phyloP scores from a whole-genome alignment of 164 flowering plant species.

The Dillenia suffruticosa region DNA sequence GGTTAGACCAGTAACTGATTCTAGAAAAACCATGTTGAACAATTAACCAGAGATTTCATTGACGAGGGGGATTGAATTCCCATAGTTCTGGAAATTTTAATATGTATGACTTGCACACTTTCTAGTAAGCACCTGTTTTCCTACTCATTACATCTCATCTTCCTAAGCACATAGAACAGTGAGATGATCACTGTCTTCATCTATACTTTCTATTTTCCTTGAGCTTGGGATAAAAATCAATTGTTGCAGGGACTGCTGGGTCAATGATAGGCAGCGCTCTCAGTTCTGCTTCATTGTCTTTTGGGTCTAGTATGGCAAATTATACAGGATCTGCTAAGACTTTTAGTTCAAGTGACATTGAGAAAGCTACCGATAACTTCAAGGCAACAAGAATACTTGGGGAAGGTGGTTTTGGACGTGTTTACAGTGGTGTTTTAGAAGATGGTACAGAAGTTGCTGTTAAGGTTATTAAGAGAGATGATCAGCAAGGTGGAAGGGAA shows the following conservation, averaged over 20 bases:
- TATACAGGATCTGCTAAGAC: constrained; percentile 81
- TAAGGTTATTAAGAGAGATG: constrained; percentile 84
- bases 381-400: constrained; percentile 63
- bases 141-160: no score
- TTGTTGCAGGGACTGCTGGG: constrained; percentile 44
- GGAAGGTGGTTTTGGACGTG: constrained; percentile 97
- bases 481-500: constrained; percentile 85
- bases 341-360: constrained; percentile 59
- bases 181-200: neutral
- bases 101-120: no score
- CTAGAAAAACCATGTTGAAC: no score
- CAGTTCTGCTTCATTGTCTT: constrained; percentile 61
- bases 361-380: constrained; percentile 72
- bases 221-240: neutral
- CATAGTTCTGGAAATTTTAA: no score
- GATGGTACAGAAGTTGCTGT: constrained; percentile 82
- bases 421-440: constrained; percentile 76
- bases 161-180: neutral
- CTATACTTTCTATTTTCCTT: neutral
- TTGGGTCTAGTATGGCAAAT: constrained; percentile 71
- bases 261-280: constrained; percentile 52
- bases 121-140: no score
- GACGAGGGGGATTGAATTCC: no score
- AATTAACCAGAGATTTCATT: no score
- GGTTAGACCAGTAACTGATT: constrained; percentile 27